Percentiles rank a stretch among this genome's conserved stretches.
Conservation (phyloP, 305 asterid genomes). For the Fraxinus floribunda region DNA sequence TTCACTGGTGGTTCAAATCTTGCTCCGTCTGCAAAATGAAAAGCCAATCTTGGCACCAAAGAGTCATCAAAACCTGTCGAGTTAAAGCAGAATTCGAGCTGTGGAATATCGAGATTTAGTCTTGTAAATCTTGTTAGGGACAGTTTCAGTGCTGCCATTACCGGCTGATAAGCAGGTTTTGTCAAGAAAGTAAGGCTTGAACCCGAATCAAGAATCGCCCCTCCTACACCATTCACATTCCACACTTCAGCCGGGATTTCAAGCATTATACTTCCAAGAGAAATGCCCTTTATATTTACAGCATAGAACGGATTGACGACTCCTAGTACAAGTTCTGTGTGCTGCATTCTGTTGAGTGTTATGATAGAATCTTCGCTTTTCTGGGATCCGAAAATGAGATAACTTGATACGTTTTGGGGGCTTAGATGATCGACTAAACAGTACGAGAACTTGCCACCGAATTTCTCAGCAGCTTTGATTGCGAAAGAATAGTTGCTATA, state of each 20-base stretch:
- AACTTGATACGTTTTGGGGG: conserved; percentile 44
- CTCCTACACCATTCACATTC: conserved; percentile 38
- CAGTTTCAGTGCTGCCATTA: conserved; percentile 37
- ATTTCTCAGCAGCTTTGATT: conserved; percentile 28
- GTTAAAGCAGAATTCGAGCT: conserved; percentile 50
- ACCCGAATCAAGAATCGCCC: conserved; percentile 52
- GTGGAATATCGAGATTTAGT: conserved; percentile 33
- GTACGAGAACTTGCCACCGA: conserved; percentile 58
- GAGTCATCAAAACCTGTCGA: conserved; percentile 46
- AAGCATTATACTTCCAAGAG: conserved; percentile 40
- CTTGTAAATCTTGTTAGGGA: conserved; percentile 27
- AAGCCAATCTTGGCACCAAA: conserved; percentile 43
- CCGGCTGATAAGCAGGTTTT: conserved; percentile 48
- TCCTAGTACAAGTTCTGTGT: conserved; percentile 50
- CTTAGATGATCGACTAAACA: conserved; percentile 62
- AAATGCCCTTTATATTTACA: conserved; percentile 45
- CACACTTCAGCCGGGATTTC: conserved; percentile 46
- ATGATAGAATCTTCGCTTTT: background rate
- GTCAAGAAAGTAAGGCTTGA: conserved; percentile 44
- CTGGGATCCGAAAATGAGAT: conserved; percentile 45
- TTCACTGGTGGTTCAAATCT: conserved; percentile 51
- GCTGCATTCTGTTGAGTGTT: conserved; percentile 24
- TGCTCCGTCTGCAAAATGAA: conserved; percentile 57
- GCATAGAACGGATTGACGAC: conserved; percentile 43
- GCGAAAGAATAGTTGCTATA: conserved; percentile 53